Evolutionary conservation across 805 yeast genomes (phyloP).

Genomic region (Cephaloascus fragrans): DNA sequence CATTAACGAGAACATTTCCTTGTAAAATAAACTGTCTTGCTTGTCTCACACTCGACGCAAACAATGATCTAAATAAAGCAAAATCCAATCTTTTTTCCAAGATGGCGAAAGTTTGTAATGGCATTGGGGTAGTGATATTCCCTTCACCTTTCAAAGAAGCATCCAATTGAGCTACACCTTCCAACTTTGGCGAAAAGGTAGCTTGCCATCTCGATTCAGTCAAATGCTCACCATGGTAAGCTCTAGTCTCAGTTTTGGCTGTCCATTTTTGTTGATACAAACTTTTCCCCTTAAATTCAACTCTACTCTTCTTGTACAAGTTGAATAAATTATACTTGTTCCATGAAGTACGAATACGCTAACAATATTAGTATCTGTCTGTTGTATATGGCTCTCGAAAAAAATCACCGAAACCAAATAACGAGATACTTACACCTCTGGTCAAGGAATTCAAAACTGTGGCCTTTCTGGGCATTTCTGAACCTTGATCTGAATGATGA

Average conservation of each 20-base stretch:
- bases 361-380: background rate
- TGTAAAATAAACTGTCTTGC: constrained; percentile 80
- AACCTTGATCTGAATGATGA: too few relatives aligned
- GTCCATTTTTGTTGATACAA: constrained; percentile 87
- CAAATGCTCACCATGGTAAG: constrained; percentile 91
- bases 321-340: constrained; percentile 89
- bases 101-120: constrained; percentile 80
- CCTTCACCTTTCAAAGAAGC: constrained; percentile 59
- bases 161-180: constrained; percentile 84
- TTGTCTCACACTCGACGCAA: constrained; percentile 89
- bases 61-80: constrained; percentile 85
- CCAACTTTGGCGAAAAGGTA: constrained; percentile 57
- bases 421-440: constrained; percentile 29
- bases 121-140: constrained; percentile 63
- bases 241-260: constrained; percentile 85
- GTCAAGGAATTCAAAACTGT: constrained; percentile 44
- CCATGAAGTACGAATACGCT: constrained; percentile 76
- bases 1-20: constrained; percentile 82
- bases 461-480: constrained; percentile 54
- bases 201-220: constrained; percentile 78
- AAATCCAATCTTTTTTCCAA: constrained; percentile 84
- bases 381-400: background rate
- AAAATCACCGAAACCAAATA: background rate
- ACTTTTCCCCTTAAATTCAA: constrained; percentile 49
- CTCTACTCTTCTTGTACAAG: constrained; percentile 60